Percentiles rank a stretch among this genome's conserved stretches.
Conservation (phyloP, 2,329 filamentous ascomycete genomes). For the Zasmidium cellare region DNA sequence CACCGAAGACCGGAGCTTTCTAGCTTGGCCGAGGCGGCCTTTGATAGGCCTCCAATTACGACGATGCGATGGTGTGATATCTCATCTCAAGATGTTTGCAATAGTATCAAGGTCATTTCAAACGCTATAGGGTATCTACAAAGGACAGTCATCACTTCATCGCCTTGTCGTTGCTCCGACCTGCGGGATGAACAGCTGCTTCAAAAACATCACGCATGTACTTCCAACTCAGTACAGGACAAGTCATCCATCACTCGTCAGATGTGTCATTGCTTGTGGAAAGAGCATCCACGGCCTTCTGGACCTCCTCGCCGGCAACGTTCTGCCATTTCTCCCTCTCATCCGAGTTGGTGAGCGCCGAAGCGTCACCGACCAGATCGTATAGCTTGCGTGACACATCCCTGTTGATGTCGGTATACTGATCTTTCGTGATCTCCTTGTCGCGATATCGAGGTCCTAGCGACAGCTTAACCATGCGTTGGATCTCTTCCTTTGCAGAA, state of each 20-base stretch:
- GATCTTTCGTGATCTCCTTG: constrained; percentile 77
- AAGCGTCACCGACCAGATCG: constrained; percentile 58
- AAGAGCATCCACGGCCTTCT: constrained; percentile 61
- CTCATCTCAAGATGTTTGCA: too few relatives aligned
- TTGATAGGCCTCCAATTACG: neutral
- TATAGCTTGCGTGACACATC: constrained; percentile 87
- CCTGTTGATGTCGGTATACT: constrained; percentile 91
- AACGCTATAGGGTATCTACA: constrained; percentile 17
- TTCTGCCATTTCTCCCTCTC: constrained; percentile 71
- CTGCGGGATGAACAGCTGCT: neutral
- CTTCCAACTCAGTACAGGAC: too few relatives aligned
- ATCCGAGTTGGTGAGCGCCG: constrained; percentile 60
- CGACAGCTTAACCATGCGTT: constrained; percentile 79
- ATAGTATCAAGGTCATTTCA: too few relatives aligned
- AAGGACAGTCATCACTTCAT: constrained; percentile 11
- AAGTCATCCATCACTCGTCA: constrained; percentile 4
- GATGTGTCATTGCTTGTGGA: constrained; percentile 6
- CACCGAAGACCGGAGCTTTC: constrained; percentile 5
- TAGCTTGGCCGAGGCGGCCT: constrained; percentile 4
- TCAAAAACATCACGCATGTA: neutral
- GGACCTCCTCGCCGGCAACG: constrained; percentile 76
- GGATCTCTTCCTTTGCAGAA: constrained; percentile 83
- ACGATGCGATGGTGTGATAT: neutral
- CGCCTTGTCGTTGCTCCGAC: neutral
- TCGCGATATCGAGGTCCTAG: constrained; percentile 81